These are phyloP conservation scores for Didymella keratinophila DNA, from an alignment of 2,329 filamentous ascomycete species.

Conservation along the genomic window DNA sequence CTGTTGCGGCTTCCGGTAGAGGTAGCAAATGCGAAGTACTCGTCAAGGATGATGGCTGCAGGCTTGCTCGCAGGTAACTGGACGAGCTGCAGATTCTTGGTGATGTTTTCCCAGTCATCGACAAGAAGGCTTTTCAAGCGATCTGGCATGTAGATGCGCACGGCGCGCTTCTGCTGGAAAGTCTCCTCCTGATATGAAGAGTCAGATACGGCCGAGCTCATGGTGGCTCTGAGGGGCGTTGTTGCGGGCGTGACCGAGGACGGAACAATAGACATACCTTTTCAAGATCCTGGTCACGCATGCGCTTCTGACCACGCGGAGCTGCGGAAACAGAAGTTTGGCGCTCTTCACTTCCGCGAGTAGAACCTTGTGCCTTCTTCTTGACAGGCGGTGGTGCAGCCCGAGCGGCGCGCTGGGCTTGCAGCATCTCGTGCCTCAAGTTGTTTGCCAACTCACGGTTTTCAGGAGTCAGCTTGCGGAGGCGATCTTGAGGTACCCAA, in stretches of 20 bases:
- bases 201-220: conserved; percentile 14
- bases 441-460: conserved; percentile 87
- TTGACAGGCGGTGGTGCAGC: conserved; percentile 57
- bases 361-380: conserved; percentile 66
- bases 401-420: conserved; percentile 60
- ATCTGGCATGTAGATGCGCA: conserved; percentile 87
- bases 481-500: conserved; percentile 92
- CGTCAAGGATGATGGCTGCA: conserved; percentile 78
- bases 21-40: conserved; percentile 79
- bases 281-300: conserved; percentile 83
- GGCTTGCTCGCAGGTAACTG: conserved; percentile 80
- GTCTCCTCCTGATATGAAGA: conserved; percentile 75
- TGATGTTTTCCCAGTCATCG: conserved; percentile 99
- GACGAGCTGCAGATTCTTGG: conserved; percentile 91
- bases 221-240: no score
- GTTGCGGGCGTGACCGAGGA: background rate
- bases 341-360: conserved; percentile 80
- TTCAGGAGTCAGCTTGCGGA: conserved; percentile 93
- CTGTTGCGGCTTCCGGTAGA: conserved; percentile 65
- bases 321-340: conserved; percentile 64
- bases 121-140: conserved; percentile 90
- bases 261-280: conserved; percentile 62
- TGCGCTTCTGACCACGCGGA: conserved; percentile 74
- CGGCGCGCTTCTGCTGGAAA: conserved; percentile 83
- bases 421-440: conserved; percentile 73